These are phyloP conservation scores for Echinosophora koreensis DNA, from an alignment of 306 rosid species.

Conservation along the genomic window DNA sequence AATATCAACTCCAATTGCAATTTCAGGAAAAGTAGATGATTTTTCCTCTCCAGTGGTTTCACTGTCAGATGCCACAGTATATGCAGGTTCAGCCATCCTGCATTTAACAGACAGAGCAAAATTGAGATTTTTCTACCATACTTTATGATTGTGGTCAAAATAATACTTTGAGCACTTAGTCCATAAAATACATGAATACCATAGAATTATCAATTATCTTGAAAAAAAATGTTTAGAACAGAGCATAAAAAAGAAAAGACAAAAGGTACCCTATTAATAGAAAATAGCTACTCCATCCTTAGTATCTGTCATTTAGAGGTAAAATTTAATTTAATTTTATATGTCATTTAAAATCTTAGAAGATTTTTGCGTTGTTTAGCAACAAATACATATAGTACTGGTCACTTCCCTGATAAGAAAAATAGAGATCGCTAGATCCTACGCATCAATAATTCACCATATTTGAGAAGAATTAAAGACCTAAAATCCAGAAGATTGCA, in stretches of 20 bases:
- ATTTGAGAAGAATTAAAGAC: not conserved
- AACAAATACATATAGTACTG: constrained; percentile 12
- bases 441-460: not conserved
- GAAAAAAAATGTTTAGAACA: not conserved
- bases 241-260: not conserved
- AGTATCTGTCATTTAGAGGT: no score
- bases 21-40: constrained; percentile 63
- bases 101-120: constrained; percentile 34
- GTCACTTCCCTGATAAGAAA: not conserved
- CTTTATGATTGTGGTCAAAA: not conserved
- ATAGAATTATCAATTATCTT: constrained; percentile 16
- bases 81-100: constrained; percentile 87
- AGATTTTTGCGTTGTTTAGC: not conserved
- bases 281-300: no score
- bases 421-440: not conserved
- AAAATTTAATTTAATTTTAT: no score
- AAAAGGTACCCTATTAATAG: not conserved
- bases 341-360: not conserved
- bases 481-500: not conserved
- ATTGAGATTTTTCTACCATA: constrained; percentile 11
- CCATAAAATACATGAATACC: not conserved
- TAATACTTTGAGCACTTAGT: constrained; percentile 15
- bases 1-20: constrained; percentile 83
- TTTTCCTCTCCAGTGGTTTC: constrained; percentile 81
- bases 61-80: constrained; percentile 87